These are phyloP conservation scores for Sphagnum tenellum DNA, from an alignment of 225 moss, liverwort and hornwort genomes.

Conservation along the genomic window DNA sequence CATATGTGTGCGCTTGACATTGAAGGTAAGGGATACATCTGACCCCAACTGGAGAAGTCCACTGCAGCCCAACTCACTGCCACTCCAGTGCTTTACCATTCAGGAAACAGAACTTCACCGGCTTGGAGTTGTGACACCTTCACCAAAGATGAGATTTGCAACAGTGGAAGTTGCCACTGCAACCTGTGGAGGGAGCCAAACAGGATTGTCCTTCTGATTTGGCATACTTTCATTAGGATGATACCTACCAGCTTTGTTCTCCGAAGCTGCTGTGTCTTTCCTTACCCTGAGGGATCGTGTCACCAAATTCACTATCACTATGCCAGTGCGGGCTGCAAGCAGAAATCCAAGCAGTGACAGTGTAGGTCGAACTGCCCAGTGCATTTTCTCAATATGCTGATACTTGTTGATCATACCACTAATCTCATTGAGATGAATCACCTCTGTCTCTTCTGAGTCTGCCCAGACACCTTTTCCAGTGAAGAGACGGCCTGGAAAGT, in stretches of 20 bases:
- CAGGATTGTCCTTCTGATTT: conserved; percentile 21
- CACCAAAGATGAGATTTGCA: conserved; percentile 74
- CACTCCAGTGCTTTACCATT: too few species aligned
- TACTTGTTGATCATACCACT: conserved; percentile 75
- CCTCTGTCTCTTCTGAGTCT: conserved; percentile 74
- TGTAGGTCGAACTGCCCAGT: conserved; percentile 88
- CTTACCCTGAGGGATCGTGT: conserved; percentile 61
- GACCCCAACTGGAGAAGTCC: too few species aligned
- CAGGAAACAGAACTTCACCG: conserved; percentile 1
- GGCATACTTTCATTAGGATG: conserved; percentile 10
- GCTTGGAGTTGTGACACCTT: conserved; percentile 23
- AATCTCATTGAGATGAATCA: conserved; percentile 74
- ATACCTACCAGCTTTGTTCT: conserved; percentile 17
- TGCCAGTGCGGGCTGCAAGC: conserved; percentile 70
- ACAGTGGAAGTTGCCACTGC: conserved; percentile 60
- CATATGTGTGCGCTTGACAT: too few species aligned
- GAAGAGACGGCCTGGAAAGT: conserved; percentile 87
- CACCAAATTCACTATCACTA: conserved; percentile 74
- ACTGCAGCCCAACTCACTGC: too few species aligned
- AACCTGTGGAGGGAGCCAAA: conserved; percentile 72
- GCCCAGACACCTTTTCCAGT: conserved; percentile 85
- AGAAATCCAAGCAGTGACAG: conserved; percentile 72
- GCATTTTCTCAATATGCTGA: conserved; percentile 90
- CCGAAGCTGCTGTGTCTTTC: conserved; percentile 12
- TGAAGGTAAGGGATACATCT: too few species aligned